Conservation (phyloP, 345 rosid species). For the Brassica carinata region DNA sequence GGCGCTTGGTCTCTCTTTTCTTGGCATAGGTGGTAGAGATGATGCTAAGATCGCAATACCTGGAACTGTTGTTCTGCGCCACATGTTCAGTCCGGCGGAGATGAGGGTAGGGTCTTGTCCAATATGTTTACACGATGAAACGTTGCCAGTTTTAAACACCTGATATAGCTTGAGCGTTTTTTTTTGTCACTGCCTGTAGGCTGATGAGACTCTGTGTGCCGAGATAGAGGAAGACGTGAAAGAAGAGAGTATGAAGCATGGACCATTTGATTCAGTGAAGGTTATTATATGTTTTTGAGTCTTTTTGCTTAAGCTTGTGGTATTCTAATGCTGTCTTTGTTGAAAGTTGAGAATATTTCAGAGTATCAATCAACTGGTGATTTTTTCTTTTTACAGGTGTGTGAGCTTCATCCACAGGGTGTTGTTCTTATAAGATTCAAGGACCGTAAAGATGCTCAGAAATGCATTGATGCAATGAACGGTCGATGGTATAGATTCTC, state of each 20-base stretch:
- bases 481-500: constrained; percentile 74
- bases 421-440: constrained; percentile 84
- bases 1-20: constrained; percentile 10
- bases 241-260: constrained; percentile 86
- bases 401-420: constrained; percentile 88
- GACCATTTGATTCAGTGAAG: constrained; percentile 84
- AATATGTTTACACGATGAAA: constrained; percentile 8
- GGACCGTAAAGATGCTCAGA: constrained; percentile 85
- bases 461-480: constrained; percentile 88
- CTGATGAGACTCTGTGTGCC: constrained; percentile 68
- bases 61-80: constrained; percentile 72
- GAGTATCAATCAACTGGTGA: neutral
- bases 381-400: constrained; percentile 55
- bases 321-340: neutral
- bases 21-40: constrained; percentile 82
- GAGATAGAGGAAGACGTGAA: constrained; percentile 82
- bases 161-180: constrained; percentile 2
- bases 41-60: constrained; percentile 84
- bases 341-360: neutral
- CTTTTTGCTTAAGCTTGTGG: neutral
- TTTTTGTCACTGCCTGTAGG: constrained; percentile 46
- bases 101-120: constrained; percentile 60
- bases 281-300: constrained; percentile 28
- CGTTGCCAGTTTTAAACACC: neutral
- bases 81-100: constrained; percentile 87